Conservation (phyloP, 2,329 filamentous ascomycete genomes). For the Verticillium longisporum region DNA sequence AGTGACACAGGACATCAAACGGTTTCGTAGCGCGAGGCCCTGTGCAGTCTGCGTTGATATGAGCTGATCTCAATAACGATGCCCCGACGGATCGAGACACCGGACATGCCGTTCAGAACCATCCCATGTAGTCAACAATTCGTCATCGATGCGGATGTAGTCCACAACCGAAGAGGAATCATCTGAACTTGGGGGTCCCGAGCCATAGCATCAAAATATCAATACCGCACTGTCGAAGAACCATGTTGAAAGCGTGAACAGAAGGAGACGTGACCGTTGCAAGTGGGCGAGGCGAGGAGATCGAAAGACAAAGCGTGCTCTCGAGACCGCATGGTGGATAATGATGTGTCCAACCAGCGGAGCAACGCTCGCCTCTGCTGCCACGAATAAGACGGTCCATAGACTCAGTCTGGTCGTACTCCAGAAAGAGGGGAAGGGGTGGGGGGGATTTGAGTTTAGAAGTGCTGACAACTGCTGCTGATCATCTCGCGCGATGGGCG, state of each 20-base stretch:
- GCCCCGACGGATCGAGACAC: constrained; percentile 22
- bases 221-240: constrained; percentile 26
- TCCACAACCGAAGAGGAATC: not conserved
- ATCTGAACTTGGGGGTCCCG: constrained; percentile 8
- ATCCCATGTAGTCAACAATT: not conserved
- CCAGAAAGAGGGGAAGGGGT: constrained; percentile 11
- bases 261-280: constrained; percentile 27
- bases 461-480: not conserved
- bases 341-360: not conserved
- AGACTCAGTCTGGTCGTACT: constrained; percentile 11
- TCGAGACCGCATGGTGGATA: not conserved
- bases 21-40: not conserved
- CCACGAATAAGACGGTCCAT: constrained; percentile 8
- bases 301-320: not conserved
- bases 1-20: not conserved
- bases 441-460: not conserved
- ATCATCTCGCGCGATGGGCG: constrained; percentile 37
- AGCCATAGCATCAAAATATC: constrained; percentile 26
- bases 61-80: constrained; percentile 16
- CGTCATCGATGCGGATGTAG: not conserved
- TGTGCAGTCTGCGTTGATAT: not conserved
- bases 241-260: constrained; percentile 31
- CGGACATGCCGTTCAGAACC: constrained; percentile 31
- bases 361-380: constrained; percentile 1
- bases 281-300: constrained; percentile 19